phyloP scores from a whole-genome alignment of 208 protist species.

The Entamoeba moshkovskii region DNA sequence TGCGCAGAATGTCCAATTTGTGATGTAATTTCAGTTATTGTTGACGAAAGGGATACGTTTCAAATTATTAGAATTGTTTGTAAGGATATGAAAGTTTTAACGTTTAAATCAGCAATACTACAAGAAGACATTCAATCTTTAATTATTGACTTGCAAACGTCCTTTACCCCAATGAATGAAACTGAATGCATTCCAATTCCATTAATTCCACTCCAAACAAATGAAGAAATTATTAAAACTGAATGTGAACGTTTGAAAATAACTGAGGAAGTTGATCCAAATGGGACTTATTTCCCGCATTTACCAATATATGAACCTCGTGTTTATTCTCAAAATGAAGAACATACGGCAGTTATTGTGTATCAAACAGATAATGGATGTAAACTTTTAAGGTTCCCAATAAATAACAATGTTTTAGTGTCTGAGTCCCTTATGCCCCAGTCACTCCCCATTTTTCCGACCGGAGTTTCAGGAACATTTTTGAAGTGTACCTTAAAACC shows the following conservation, averaged over 20 bases:
- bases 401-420: too few species aligned
- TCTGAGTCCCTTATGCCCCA: not conserved
- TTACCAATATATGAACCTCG: not conserved
- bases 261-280: not conserved
- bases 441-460: not conserved
- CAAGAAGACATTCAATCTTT: not conserved
- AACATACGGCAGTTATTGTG: not conserved
- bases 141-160: not conserved
- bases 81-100: not conserved
- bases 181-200: not conserved
- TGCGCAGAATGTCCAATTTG: not conserved
- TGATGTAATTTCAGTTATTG: not conserved
- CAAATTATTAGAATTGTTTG: not conserved
- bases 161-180: not conserved
- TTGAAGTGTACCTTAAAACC: not conserved
- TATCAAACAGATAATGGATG: not conserved
- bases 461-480: not conserved
- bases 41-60: not conserved
- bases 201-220: not conserved
- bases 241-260: not conserved
- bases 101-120: not conserved
- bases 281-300: not conserved
- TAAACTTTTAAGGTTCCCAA: not conserved
- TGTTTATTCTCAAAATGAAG: not conserved
- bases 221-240: not conserved